Percentiles rank a stretch among this genome's conserved stretches.
phyloP scores from a whole-genome alignment of 164 flowering plant species.

The Stephania cephalantha region DNA sequence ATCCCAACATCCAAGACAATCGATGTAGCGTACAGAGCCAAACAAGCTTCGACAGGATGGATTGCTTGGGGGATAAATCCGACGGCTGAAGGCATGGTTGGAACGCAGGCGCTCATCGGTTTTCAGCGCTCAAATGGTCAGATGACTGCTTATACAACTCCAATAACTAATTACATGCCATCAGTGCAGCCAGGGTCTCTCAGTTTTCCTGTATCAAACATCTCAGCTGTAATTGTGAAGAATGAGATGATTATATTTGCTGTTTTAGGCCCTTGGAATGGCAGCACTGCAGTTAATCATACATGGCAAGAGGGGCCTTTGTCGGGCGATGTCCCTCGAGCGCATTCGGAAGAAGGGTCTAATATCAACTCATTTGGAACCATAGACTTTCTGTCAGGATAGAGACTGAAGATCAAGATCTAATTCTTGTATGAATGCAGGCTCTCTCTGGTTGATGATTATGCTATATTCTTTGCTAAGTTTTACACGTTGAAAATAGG shows the following conservation, averaged over 20 bases:
- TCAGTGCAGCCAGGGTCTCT: conserved; percentile 29
- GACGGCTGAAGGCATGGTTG: conserved; percentile 29
- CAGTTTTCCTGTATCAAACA: conserved; percentile 31
- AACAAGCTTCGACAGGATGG: conserved; percentile 41
- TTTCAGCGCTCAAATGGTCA: conserved; percentile 29
- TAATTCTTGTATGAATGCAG: no score
- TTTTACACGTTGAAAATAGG: no score
- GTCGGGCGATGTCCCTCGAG: conserved; percentile 23
- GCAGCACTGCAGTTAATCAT: conserved; percentile 21
- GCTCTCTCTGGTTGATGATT: no score
- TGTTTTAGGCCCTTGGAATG: conserved; percentile 25
- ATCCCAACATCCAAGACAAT: conserved; percentile 14
- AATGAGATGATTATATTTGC: conserved; percentile 41
- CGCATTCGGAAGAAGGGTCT: conserved; percentile 21
- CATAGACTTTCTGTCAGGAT: conserved; percentile 22
- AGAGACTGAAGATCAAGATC: neutral
- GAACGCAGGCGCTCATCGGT: conserved; percentile 37
- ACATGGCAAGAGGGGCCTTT: conserved; percentile 38
- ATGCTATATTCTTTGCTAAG: no score
- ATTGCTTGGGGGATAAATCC: conserved; percentile 49
- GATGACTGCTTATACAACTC: conserved; percentile 27
- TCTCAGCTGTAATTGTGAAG: conserved; percentile 28
- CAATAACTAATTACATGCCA: conserved; percentile 28
- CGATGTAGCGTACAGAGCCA: conserved; percentile 45
- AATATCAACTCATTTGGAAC: conserved; percentile 25